Percentiles rank a stretch among this genome's conserved stretches.
phyloP scores from a whole-genome alignment of 768 basidiomycete genomes.

The Amanita polypyramis region DNA sequence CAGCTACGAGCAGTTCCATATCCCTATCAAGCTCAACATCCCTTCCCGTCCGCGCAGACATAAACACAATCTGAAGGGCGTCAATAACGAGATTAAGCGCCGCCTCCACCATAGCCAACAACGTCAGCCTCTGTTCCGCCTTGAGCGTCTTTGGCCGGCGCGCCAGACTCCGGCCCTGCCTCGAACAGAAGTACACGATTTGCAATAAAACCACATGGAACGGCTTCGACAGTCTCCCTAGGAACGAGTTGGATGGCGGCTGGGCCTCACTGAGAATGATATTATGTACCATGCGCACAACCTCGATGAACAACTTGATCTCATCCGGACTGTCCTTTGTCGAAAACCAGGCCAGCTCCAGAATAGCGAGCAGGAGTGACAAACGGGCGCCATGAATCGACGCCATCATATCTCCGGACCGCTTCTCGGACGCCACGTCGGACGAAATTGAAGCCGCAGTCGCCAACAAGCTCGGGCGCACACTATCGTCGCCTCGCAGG shows the following conservation, averaged over 20 bases:
- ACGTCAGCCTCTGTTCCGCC: conserved; percentile 50
- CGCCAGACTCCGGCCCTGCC: conserved; percentile 44
- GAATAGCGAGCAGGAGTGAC: conserved; percentile 58
- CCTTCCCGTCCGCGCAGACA: conserved; percentile 43
- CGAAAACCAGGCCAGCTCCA: conserved; percentile 77
- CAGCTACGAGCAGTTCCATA: conserved; percentile 69
- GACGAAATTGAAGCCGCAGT: conserved; percentile 57
- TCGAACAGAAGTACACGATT: conserved; percentile 67
- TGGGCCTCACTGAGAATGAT: conserved; percentile 70
- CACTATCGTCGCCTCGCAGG: conserved; percentile 46
- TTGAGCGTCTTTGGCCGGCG: conserved; percentile 39
- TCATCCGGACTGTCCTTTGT: conserved; percentile 43
- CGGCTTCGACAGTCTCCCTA: conserved; percentile 47
- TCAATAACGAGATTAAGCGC: conserved; percentile 59
- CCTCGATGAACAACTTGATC: conserved; percentile 45
- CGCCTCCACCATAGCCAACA: conserved; percentile 52
- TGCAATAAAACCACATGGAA: conserved; percentile 80
- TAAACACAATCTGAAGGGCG: conserved; percentile 53
- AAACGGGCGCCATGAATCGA: conserved; percentile 70
- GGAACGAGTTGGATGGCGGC: conserved; percentile 62
- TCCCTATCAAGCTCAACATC: conserved; percentile 68
- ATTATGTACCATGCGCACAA: conserved; percentile 50
- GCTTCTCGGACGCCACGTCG: conserved; percentile 54
- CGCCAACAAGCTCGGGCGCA: conserved; percentile 44
- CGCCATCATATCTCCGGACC: conserved; percentile 78